Conservation (phyloP, 1,284 basidiomycete species). For the Gomphus sp. region DNA sequence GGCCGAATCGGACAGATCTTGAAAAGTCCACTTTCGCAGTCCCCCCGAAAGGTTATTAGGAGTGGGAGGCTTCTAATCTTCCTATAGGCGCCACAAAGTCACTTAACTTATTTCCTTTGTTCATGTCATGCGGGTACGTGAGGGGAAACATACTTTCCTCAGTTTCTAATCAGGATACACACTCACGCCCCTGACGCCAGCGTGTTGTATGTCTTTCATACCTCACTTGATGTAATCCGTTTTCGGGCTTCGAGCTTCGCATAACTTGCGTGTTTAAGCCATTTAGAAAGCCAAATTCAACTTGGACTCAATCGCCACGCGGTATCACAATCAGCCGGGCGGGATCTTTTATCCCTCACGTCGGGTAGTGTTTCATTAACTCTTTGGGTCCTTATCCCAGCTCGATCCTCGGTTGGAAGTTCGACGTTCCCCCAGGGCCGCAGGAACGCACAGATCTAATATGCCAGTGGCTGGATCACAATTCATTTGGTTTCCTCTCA, state of each 20-base stretch:
- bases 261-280: background rate
- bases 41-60: background rate
- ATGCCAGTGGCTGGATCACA: background rate
- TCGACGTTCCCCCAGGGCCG: background rate
- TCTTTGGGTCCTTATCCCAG: background rate
- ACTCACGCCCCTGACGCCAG: background rate
- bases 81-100: background rate
- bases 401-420: background rate
- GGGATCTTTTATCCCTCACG: background rate
- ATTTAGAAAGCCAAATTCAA: background rate
- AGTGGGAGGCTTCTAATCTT: background rate
- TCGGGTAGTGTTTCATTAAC: background rate
- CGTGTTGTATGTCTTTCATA: background rate
- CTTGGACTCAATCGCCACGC: background rate
- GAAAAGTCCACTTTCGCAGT: background rate
- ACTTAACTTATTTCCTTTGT: background rate
- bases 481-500: background rate
- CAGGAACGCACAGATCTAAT: background rate
- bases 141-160: background rate
- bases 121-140: background rate
- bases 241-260: background rate
- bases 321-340: background rate
- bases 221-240: background rate
- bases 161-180: background rate
- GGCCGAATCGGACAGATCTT: background rate